Evolutionary conservation across 306 rosid genomes (phyloP).

Genomic region (Glycine latifolia): DNA sequence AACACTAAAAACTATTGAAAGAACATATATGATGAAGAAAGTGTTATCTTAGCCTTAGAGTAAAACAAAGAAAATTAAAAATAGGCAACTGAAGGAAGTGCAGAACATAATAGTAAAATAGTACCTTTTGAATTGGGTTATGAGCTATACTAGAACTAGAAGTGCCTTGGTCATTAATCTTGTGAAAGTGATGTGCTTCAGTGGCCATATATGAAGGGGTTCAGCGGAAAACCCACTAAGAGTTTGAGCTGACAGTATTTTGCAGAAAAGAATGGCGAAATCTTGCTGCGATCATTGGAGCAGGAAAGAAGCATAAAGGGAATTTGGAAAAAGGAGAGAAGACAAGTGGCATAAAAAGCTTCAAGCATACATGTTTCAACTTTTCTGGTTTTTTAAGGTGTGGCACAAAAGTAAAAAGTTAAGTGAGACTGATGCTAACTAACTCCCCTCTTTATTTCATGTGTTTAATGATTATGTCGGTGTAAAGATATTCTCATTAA

Average conservation of each 20-base stretch:
- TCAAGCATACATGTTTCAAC: constrained; percentile 8
- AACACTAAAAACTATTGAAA: too few relatives aligned
- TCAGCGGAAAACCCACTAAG: not conserved
- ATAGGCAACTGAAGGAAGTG: not conserved
- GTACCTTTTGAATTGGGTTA: constrained; percentile 38
- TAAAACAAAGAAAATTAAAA: not conserved
- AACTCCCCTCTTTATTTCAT: not conserved
- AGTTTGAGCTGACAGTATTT: not conserved
- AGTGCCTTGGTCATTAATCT: not conserved
- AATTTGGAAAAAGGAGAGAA: constrained; percentile 7
- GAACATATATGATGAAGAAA: not conserved
- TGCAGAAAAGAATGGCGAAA: not conserved
- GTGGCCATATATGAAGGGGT: constrained; percentile 28
- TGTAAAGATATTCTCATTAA: too few relatives aligned
- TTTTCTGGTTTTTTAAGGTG: constrained; percentile 26
- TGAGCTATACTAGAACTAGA: not conserved
- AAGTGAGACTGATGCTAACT: not conserved
- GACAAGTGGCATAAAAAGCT: constrained; percentile 27
- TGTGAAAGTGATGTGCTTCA: constrained; percentile 22
- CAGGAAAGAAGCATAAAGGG: constrained; percentile 5
- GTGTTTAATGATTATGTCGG: too few relatives aligned
- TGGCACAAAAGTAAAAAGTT: not conserved
- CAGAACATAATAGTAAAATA: not conserved
- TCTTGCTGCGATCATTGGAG: not conserved
- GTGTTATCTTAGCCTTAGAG: not conserved